Base-by-base conservation (phyloP, 768 basidiomycete genomes). In the Lactifluus subvellereus region DNA sequence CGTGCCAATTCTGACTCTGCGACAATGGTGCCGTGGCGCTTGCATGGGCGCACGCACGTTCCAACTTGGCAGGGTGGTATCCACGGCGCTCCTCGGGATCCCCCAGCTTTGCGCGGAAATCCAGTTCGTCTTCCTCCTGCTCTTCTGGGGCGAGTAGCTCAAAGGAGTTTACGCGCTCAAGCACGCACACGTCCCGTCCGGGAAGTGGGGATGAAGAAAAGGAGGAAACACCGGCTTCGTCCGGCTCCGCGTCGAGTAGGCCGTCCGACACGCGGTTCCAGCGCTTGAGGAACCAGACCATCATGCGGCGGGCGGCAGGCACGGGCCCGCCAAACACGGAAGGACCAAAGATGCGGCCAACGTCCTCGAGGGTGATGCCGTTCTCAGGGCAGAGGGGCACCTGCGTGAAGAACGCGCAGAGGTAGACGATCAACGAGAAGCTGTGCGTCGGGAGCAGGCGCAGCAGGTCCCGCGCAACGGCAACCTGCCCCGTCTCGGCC, bases 351-450 rank as follows among this genome's bases (percentile, higher is more conserved):
- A 82, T 77, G 48, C 76, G 72, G 6, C 78, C 77, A 54, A 82
- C 74, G 49, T 77, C 76, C 55, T 80, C 76, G 40, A 77, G 70
- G 6, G 76, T 71, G n/a, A 84, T 68, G 1, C 77, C 76, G 62
- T 84, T 83, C 49, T 80, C 79, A 1, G 80, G 77, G 58, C 77
- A 80, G 7, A 81, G 72, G 2, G 79, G 82, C 0, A 82, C 69
- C 65, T 84, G 82, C 1, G 79, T 78, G 67, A 82, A 80, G 69
- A 82, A 81, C 6, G 74, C 74, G 57, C 77, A 72, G 38, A 82
- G 74, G 66, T 82, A 80, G 45, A 73, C 68, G 53, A 83, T 73
- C 4, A 82, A 71, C 38, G 75, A 75, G 62, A 80, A 73, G 57
- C 75, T 71, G 13, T 72, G 66, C 1, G 72, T 72, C 1, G 81